phyloP scores from a whole-genome alignment of 2,329 filamentous ascomycete genomes.

The Stagonosporopsis chrysanthemi region DNA sequence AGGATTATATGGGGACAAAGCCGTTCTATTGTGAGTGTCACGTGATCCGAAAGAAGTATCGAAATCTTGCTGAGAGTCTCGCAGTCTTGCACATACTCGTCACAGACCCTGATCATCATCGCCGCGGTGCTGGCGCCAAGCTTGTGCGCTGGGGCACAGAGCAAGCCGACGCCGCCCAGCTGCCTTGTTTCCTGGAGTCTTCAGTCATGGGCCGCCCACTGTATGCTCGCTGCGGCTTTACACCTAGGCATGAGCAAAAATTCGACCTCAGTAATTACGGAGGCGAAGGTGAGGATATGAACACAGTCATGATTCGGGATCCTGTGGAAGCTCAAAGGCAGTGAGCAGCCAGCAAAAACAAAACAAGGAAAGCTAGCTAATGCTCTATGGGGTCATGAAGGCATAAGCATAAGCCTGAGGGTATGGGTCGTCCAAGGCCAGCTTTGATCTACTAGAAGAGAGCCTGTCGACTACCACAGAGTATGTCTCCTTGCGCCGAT shows the following conservation, averaged over 20 bases:
- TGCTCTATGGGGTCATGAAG: neutral
- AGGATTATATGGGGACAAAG: constrained; percentile 43
- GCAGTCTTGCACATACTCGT: constrained; percentile 43
- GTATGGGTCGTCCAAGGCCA: too few species aligned
- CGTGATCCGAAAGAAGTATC: neutral
- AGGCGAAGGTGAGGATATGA: constrained; percentile 34
- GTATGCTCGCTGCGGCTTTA: constrained; percentile 48
- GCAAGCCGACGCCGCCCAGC: constrained; percentile 49
- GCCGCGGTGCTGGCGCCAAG: constrained; percentile 52
- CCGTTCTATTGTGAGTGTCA: constrained; percentile 44
- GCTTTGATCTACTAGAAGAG: too few species aligned
- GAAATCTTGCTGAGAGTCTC: neutral
- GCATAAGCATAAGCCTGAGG: too few species aligned
- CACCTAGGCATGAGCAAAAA: constrained; percentile 24
- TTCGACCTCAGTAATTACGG: constrained; percentile 44
- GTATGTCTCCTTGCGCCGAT: too few species aligned
- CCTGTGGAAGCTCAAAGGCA: constrained; percentile 2
- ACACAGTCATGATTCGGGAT: constrained; percentile 43
- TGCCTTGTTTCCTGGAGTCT: constrained; percentile 55
- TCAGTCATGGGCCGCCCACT: constrained; percentile 50
- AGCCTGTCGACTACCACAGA: too few species aligned
- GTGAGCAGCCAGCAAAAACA: neutral
- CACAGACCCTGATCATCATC: constrained; percentile 51
- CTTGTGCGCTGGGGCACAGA: constrained; percentile 51
- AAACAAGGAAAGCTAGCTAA: neutral